Base-by-base conservation (phyloP, 441 rosid genomes). In the Melastoma candidum region DNA sequence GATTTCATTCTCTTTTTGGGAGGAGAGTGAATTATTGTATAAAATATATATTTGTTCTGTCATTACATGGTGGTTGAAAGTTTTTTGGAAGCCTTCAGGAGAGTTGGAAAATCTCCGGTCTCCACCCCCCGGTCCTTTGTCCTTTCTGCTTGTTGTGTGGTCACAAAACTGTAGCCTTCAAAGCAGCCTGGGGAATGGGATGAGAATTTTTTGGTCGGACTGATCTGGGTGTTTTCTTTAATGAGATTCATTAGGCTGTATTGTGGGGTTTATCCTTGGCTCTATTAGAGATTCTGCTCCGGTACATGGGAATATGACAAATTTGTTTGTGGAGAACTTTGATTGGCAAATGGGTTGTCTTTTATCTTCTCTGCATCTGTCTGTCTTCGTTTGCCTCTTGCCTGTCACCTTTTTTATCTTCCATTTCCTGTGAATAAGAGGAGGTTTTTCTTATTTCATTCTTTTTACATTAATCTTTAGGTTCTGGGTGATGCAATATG, bases 81-180 rank as follows among this genome's bases (percentile, higher is more conserved):
- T 62, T 60, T 60, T 65, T 65, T 47, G 73, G 59, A 54, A 73
- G 68, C 78, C 78, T 75, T 77, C 75, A 49, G 44, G 48, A 68
- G 77, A 66, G 71, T 64, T 55, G 12, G 58, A 68, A 68, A 58
- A 68, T 17, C 22, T 17, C 22, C 22, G 22, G 22, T 17, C 65
- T 75, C 60, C 7, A 6, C 43, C 43, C 56, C 45, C 68, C 64
- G 13, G 54, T 46, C 68, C 64, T 76, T 76, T 71, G 78, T 78
- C 64, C 52, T 72, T 71, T 32, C 41, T 32, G 41, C 7, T 70
- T 69, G 71, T 49, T 22, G 11, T 53, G 57, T 50, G 65, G 63
- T 50, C 48, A 44, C 24, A 24, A 14, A 45, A 41, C 62, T 10
- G 56, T 52, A 12, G 14, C 43, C 55, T 9, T 25, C 56, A 52